Percentiles rank a stretch among this genome's conserved stretches.
Conservation (phyloP, 495 filamentous ascomycete genomes). For the Terfezia claveryi region DNA sequence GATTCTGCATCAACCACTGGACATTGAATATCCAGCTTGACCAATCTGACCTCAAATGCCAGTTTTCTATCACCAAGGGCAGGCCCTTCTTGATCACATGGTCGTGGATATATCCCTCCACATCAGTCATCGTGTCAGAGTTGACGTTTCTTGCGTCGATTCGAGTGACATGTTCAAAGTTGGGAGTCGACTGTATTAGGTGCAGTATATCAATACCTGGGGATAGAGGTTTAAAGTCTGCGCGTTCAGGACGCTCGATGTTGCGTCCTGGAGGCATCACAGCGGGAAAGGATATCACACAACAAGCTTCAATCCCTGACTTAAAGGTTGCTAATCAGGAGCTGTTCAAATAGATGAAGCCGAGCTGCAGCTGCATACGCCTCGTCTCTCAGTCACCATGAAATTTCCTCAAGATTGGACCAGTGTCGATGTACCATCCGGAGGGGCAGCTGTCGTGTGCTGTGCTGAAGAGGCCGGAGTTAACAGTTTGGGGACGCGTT, state of each 20-base stretch:
- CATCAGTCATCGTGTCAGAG: slow-evolving; percentile 49
- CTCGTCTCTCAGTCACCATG: no score
- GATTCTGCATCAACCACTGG: slow-evolving; percentile 51
- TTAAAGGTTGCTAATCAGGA: no score
- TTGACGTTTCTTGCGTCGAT: slow-evolving; percentile 28
- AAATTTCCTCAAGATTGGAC: no score
- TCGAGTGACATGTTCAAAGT: slow-evolving; percentile 60
- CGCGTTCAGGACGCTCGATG: slow-evolving; percentile 9
- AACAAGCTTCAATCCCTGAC: no score
- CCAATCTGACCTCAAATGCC: slow-evolving; percentile 40
- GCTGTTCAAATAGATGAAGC: no score
- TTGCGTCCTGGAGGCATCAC: not conserved
- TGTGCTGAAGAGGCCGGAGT: no score
- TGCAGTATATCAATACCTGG: slow-evolving; percentile 54
- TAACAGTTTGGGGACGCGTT: no score
- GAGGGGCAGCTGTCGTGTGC: no score
- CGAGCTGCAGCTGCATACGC: no score
- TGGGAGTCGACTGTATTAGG: slow-evolving; percentile 53
- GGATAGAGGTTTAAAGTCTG: slow-evolving; percentile 64
- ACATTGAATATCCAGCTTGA: slow-evolving; percentile 48
- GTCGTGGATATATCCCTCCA: slow-evolving; percentile 56
- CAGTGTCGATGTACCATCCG: no score
- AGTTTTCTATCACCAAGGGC: slow-evolving; percentile 75
- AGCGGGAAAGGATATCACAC: no score
- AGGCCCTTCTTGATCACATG: slow-evolving; percentile 67